Conservation (phyloP, 2,329 filamentous ascomycete genomes). For the Neoscytalidium dimidiatum region DNA sequence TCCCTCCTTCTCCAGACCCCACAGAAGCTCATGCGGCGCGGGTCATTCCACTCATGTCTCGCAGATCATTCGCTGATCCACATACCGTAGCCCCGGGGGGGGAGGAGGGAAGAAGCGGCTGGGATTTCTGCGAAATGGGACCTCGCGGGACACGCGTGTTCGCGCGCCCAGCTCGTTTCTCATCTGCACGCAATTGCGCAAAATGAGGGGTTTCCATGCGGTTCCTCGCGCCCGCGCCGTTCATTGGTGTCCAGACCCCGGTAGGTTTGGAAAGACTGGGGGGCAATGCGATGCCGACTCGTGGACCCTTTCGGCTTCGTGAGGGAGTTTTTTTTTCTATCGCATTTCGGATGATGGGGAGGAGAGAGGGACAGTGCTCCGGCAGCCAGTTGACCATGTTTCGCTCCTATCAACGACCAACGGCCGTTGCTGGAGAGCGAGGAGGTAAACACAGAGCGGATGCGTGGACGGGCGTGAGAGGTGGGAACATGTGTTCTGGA, state of each 20-base stretch:
- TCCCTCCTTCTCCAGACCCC: no score
- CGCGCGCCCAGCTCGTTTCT: not conserved
- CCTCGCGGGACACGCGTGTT: not conserved
- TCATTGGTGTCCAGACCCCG: no score
- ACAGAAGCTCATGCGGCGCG: no score
- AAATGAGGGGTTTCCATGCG: slow-evolving; percentile 4
- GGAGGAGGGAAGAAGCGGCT: no score
- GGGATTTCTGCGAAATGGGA: not conserved
- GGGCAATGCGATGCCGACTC: not conserved
- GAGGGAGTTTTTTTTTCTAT: not conserved
- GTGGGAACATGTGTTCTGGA: slow-evolving; percentile 5
- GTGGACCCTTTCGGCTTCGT: not conserved
- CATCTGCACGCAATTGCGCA: not conserved
- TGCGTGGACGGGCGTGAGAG: not conserved
- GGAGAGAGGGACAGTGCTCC: not conserved
- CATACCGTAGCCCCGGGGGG: not conserved
- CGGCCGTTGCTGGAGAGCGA: not conserved
- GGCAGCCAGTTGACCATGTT: not conserved
- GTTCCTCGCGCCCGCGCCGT: no score
- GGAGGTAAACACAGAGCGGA: not conserved
- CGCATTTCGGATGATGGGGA: not conserved
- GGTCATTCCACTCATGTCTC: no score
- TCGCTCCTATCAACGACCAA: not conserved
- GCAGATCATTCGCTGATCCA: slow-evolving; percentile 6
- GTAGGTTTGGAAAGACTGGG: not conserved